A percentile compares a stretch with the other conserved stretches of the same genome.
phyloP scores from a whole-genome alignment of 2,329 filamentous ascomycete species.

The Calonectria ilicicola region DNA sequence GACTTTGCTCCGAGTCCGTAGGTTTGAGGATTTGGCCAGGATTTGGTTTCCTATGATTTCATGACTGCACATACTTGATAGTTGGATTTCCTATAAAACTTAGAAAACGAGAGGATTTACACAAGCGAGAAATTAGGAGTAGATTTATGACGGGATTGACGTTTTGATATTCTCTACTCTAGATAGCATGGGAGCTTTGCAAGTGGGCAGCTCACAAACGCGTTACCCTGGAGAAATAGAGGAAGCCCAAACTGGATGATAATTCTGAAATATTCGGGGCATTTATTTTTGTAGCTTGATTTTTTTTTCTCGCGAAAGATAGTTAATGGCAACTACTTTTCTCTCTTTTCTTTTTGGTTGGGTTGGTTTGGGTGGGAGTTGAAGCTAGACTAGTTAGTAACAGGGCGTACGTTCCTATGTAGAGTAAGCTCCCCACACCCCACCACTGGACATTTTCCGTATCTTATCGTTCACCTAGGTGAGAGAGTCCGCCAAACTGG shows the following conservation, averaged over 20 bases:
- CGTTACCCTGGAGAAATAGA: neutral
- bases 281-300: too few relatives aligned
- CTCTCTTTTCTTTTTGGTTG: neutral
- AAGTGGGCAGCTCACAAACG: too few relatives aligned
- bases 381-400: neutral
- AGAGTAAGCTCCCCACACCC: slow-evolving; percentile 33
- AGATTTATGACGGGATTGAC: neutral
- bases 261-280: too few relatives aligned
- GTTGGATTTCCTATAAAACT: neutral
- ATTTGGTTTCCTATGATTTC: neutral
- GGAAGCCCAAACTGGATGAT: neutral
- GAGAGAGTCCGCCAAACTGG: slow-evolving; percentile 37
- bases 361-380: neutral
- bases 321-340: neutral
- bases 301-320: too few relatives aligned
- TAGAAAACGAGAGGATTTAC: neutral
- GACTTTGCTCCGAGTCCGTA: slow-evolving; percentile 56
- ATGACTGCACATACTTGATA: too few relatives aligned
- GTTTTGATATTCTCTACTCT: neutral
- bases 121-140: neutral
- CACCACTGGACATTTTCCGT: slow-evolving; percentile 35
- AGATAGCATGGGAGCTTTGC: neutral
- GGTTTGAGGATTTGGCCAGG: neutral
- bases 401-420: neutral
- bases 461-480: slow-evolving; percentile 51